Conservation (phyloP, 108 stramenopile species). For the Nitzschia sp. region DNA sequence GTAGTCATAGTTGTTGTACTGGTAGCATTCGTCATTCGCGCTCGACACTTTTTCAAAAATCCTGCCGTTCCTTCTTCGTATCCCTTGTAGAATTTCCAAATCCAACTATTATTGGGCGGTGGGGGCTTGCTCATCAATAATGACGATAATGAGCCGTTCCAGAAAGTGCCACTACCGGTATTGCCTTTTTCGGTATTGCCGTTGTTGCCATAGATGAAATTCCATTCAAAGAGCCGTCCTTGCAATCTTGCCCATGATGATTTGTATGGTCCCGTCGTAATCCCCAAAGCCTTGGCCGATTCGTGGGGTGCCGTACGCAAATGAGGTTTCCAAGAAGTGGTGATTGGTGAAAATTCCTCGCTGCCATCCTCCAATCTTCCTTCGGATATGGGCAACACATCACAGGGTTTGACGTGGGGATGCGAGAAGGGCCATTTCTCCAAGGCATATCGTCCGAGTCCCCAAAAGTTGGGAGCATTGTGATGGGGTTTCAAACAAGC, state of each 20-base stretch:
- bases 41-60: conserved; percentile 10
- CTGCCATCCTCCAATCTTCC: neutral
- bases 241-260: conserved; percentile 11
- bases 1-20: too few relatives aligned
- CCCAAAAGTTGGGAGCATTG: conserved; percentile 7
- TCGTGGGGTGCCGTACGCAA: conserved; percentile 7
- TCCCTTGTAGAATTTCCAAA: conserved; percentile 25
- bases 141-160: too few relatives aligned
- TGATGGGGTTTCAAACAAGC: conserved; percentile 15
- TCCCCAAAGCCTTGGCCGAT: conserved; percentile 12
- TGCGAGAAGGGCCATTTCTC: conserved; percentile 25
- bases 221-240: conserved; percentile 28
- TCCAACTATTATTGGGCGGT: conserved; percentile 10
- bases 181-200: too few relatives aligned
- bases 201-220: conserved; percentile 9
- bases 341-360: neutral
- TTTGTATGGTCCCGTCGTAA: conserved; percentile 10
- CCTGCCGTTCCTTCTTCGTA: conserved; percentile 18
- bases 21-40: too few relatives aligned
- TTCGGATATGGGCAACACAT: neutral
- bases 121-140: too few relatives aligned
- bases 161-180: too few relatives aligned
- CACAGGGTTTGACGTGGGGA: conserved; percentile 28
- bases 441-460: conserved; percentile 25
- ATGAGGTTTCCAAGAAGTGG: conserved; percentile 2